Evolutionary conservation across 805 yeast genomes (phyloP).

Genomic region (Saccharomyces eubayanus): DNA sequence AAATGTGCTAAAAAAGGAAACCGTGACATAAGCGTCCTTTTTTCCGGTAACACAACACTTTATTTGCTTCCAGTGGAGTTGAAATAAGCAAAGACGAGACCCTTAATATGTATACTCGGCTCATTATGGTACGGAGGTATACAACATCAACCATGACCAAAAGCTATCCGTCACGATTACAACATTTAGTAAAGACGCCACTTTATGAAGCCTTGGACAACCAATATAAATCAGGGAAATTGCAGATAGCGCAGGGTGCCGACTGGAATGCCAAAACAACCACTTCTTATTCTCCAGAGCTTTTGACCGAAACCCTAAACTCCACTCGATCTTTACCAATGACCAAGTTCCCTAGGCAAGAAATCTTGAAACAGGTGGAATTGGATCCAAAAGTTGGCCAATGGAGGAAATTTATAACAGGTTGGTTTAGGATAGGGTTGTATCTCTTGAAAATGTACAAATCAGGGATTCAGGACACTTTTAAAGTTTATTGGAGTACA

Average conservation of each 20-base stretch:
- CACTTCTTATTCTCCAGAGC: background rate
- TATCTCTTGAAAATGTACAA: constrained; percentile 45
- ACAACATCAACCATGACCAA: background rate
- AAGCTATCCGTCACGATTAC: background rate
- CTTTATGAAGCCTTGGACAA: background rate
- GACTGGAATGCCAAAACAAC: background rate
- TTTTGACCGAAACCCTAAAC: constrained; percentile 13
- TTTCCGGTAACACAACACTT: background rate
- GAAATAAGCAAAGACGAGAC: background rate
- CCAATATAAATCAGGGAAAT: background rate
- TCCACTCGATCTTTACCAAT: constrained; percentile 30
- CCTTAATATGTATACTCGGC: background rate
- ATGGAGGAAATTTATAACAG: constrained; percentile 26
- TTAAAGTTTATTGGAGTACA: constrained; percentile 36
- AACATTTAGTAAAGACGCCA: background rate
- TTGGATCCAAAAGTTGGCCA: constrained; percentile 14
- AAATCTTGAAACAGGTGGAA: constrained; percentile 25
- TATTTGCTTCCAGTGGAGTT: background rate
- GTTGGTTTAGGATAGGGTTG: constrained; percentile 39
- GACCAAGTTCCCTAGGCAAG: constrained; percentile 20
- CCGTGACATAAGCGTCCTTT: background rate
- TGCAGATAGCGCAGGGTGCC: background rate
- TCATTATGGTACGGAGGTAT: background rate
- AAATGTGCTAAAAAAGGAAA: background rate
- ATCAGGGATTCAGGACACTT: constrained; percentile 48